phyloP scores from a whole-genome alignment of 305 asterid genomes.

The Fraxinus baroniana region DNA sequence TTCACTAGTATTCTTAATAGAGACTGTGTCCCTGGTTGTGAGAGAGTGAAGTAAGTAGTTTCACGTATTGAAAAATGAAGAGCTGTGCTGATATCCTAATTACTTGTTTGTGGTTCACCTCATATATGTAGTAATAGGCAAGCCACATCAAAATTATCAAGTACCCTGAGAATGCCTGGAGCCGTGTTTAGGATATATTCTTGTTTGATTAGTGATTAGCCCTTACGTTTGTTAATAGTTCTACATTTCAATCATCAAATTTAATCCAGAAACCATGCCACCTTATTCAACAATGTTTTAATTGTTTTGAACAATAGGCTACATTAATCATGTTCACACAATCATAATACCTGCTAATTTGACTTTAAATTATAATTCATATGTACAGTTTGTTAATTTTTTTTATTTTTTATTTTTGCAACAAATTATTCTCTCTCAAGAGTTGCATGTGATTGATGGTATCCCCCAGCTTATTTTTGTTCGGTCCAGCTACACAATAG shows the following conservation, averaged over 20 bases:
- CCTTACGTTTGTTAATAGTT: conserved; percentile 1
- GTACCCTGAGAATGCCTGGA: conserved; percentile 5
- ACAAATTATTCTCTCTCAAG: conserved; percentile 44
- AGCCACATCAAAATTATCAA: conserved; percentile 7
- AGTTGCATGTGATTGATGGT: conserved; percentile 91
- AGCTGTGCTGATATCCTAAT: background rate
- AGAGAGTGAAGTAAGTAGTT: background rate
- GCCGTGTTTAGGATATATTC: background rate
- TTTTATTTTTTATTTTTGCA: conserved; percentile 4
- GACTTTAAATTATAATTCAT: conserved; percentile 5
- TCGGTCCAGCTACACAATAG: conserved; percentile 84
- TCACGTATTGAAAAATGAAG: background rate
- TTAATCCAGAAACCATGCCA: background rate
- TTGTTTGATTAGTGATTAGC: conserved; percentile 10
- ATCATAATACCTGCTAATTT: background rate
- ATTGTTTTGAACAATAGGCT: conserved; percentile 1
- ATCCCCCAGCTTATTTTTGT: conserved; percentile 92
- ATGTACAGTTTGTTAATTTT: conserved; percentile 19
- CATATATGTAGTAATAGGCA: background rate
- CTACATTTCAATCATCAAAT: conserved; percentile 7
- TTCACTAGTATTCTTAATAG: background rate
- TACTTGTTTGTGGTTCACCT: conserved; percentile 14
- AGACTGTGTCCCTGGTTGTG: background rate
- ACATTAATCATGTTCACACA: conserved; percentile 4
- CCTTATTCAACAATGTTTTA: background rate